These are phyloP conservation scores for Globisporangium spinosum DNA, from an alignment of 352 stramenopile genomes.

Conservation along the genomic window DNA sequence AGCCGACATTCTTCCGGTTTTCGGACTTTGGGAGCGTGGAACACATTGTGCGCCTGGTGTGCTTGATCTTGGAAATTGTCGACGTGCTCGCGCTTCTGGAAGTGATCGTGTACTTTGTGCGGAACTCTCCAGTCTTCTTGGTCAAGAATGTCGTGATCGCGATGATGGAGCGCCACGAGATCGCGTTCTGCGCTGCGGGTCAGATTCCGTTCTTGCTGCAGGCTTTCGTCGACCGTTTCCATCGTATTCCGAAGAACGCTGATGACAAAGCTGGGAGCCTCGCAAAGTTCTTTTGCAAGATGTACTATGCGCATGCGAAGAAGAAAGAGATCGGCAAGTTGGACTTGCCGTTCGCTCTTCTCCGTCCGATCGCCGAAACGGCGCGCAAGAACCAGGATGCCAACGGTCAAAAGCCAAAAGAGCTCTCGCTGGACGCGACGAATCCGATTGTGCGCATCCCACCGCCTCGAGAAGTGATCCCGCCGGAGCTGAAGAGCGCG, in stretches of 20 bases:
- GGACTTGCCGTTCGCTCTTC: constrained; percentile 64
- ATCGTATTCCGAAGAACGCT: constrained; percentile 57
- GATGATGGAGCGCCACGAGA: constrained; percentile 82
- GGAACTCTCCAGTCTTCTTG: constrained; percentile 64
- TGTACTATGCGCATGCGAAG: constrained; percentile 83
- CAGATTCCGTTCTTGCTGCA: constrained; percentile 81
- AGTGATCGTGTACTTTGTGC: constrained; percentile 78
- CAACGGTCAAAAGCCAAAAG: constrained; percentile 62
- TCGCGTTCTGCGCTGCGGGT: constrained; percentile 76
- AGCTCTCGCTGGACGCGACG: constrained; percentile 63
- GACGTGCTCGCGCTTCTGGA: constrained; percentile 78
- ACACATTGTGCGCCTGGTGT: constrained; percentile 76
- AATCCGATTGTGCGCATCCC: constrained; percentile 80
- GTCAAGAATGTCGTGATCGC: constrained; percentile 81
- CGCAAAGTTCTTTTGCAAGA: constrained; percentile 79
- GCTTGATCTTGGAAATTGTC: constrained; percentile 78
- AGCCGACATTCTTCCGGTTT: constrained; percentile 76
- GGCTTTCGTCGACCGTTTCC: constrained; percentile 81
- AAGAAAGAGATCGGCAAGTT: constrained; percentile 79
- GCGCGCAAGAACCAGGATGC: constrained; percentile 81
- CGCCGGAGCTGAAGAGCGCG: constrained; percentile 67
- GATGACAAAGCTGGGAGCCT: constrained; percentile 72
- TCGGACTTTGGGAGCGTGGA: constrained; percentile 82
- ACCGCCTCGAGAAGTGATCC: constrained; percentile 60
- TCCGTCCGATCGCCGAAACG: constrained; percentile 71